Evolutionary conservation across 2,329 filamentous ascomycete species (phyloP).

Genomic region (Davidsoniella virescens): DNA sequence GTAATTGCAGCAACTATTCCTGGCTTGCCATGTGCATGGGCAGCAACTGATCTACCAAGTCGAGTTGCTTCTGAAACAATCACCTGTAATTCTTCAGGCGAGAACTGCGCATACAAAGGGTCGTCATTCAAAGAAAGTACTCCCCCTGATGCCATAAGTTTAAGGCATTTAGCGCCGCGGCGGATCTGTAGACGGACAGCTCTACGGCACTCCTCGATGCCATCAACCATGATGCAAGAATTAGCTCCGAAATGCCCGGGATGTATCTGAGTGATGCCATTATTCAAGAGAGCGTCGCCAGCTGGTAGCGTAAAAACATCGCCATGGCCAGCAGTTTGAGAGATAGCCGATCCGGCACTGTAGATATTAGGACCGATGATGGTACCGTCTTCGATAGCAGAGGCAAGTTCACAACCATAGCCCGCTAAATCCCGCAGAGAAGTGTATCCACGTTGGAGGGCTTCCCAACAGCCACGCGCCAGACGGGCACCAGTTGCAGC

Average conservation of each 20-base stretch:
- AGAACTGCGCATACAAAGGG: slow-evolving; percentile 24
- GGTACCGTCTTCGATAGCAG: slow-evolving; percentile 26
- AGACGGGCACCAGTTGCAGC: slow-evolving; percentile 23
- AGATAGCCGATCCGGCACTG: slow-evolving; percentile 26
- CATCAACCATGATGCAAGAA: slow-evolving; percentile 20
- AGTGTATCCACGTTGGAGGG: slow-evolving; percentile 31
- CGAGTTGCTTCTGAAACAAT: slow-evolving; percentile 24
- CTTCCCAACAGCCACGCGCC: slow-evolving; percentile 23
- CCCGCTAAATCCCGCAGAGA: slow-evolving; percentile 33
- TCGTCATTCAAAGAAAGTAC: slow-evolving; percentile 25
- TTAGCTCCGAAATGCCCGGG: slow-evolving; percentile 19
- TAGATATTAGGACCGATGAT: slow-evolving; percentile 31
- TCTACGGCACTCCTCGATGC: slow-evolving; percentile 25
- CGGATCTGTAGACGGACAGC: slow-evolving; percentile 25
- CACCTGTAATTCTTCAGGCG: slow-evolving; percentile 22
- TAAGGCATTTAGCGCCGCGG: slow-evolving; percentile 25
- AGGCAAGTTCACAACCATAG: slow-evolving; percentile 27
- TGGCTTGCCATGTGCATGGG: slow-evolving; percentile 26
- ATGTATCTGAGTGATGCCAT: slow-evolving; percentile 19
- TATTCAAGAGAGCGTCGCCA: slow-evolving; percentile 20
- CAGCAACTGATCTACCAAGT: slow-evolving; percentile 23
- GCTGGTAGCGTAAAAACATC: slow-evolving; percentile 23
- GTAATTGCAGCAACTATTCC: slow-evolving; percentile 24
- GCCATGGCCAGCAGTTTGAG: slow-evolving; percentile 33
- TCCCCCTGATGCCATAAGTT: slow-evolving; percentile 25